These are phyloP conservation scores for Colletotrichum sp. DNA, from an alignment of 2,329 filamentous ascomycete genomes.

Conservation along the genomic window DNA sequence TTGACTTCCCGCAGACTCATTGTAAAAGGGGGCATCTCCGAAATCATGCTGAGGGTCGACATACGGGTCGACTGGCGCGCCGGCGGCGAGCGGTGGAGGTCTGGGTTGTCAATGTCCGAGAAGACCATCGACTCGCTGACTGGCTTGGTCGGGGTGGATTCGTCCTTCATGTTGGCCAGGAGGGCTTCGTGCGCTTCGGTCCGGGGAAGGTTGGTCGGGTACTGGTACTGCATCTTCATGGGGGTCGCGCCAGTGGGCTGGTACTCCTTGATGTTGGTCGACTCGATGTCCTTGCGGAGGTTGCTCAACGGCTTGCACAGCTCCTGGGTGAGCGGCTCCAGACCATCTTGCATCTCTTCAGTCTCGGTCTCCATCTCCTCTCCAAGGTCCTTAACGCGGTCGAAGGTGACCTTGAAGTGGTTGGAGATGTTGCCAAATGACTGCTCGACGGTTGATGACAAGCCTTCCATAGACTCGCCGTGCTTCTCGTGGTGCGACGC, in stretches of 20 bases:
- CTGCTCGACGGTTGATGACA: slow-evolving; percentile 72
- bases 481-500: slow-evolving; percentile 77
- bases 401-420: slow-evolving; percentile 73
- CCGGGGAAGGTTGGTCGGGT: slow-evolving; percentile 77
- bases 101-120: slow-evolving; percentile 39
- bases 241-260: slow-evolving; percentile 86
- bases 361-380: slow-evolving; percentile 69
- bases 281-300: slow-evolving; percentile 72
- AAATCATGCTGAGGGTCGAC: slow-evolving; percentile 21
- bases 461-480: slow-evolving; percentile 64
- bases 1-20: slow-evolving; percentile 62
- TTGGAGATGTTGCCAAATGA: slow-evolving; percentile 75
- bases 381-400: slow-evolving; percentile 72
- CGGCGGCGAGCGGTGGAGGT: slow-evolving; percentile 3
- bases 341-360: slow-evolving; percentile 59
- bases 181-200: slow-evolving; percentile 61
- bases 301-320: slow-evolving; percentile 73
- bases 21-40: slow-evolving; percentile 31
- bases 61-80: slow-evolving; percentile 18
- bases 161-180: slow-evolving; percentile 45
- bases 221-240: slow-evolving; percentile 80
- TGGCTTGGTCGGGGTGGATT: slow-evolving; percentile 27
- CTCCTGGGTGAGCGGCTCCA: slow-evolving; percentile 64
- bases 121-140: slow-evolving; percentile 37
- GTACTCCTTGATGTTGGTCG: slow-evolving; percentile 77